Base-by-base conservation (phyloP, 352 stramenopile species). In the Pythium aquatile region DNA sequence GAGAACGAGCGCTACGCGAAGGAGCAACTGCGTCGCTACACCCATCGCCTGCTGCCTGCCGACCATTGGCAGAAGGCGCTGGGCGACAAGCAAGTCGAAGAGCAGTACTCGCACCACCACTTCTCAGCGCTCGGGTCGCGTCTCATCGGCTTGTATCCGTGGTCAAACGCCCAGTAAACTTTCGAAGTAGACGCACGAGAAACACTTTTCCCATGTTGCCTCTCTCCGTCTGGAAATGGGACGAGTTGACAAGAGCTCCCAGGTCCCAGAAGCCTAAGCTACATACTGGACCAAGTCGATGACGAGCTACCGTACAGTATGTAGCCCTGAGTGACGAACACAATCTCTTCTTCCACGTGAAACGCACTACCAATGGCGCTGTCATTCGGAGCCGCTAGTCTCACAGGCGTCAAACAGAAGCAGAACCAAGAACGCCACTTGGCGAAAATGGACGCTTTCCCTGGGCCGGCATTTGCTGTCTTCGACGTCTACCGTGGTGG, bases 61-160 rank as follows among this genome's bases (percentile, higher is more conserved):
- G 85, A 93, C 52, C 85, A 94, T 55, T 94, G 85, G 85, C 81
- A 89, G 61, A 93, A 94, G 65, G 66, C 70, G 26, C 58, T 83
- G n/a, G 76, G 72, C 0, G 73, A 90, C 55, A 70, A 76, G 63
- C 64, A 76, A 26, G 83, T 90, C 5, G 58, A 75, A 14, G 81
- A 91, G 35, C 73, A 83, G 10, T 90, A 81, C 61, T 94, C 83
- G 2, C 52, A 54, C 4, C 85, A 94, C 51, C 57, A 79, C 28
- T 94, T 94, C 63, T 86, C 80, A 8, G 58, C 76, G 0, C 70
- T 93, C 6, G 85, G 85, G 16, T 74, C 73, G 47, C 73, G 83
- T 1, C 77, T 94, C 42, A 91, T 94, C 42, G 85, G 68, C 2
- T 62, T 88, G 10, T 61, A 87, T 39, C 75, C 79, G 14, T 94